These are phyloP conservation scores for Clavispora carvajalis DNA, from an alignment of 805 yeast genomes.

Conservation along the genomic window DNA sequence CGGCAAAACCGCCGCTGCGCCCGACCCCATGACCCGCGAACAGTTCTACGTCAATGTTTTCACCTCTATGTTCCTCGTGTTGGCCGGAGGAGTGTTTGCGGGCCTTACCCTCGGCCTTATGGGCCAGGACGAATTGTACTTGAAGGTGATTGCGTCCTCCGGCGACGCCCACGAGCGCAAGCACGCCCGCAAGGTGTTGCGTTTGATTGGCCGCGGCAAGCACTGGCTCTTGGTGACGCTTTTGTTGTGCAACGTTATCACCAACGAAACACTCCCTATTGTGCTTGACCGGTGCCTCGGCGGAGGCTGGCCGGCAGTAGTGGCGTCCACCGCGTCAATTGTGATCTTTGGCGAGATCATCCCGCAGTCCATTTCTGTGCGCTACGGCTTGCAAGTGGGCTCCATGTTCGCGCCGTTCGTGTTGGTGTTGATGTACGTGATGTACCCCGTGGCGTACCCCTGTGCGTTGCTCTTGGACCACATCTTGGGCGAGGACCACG, in stretches of 20 bases:
- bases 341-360: constrained; percentile 95
- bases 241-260: constrained; percentile 79
- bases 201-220: constrained; percentile 73
- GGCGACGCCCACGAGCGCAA: constrained; percentile 70
- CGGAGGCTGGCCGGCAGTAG: constrained; percentile 97
- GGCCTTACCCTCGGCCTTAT: constrained; percentile 91
- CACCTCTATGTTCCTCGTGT: constrained; percentile 56
- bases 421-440: constrained; percentile 70
- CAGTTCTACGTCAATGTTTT: constrained; percentile 44
- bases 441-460: constrained; percentile 93
- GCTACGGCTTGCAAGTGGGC: constrained; percentile 90
- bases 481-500: constrained; percentile 91
- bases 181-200: constrained; percentile 67
- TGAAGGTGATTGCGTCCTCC: constrained; percentile 83
- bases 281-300: constrained; percentile 89
- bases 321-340: constrained; percentile 85
- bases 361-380: constrained; percentile 89
- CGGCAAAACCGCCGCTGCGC: constrained; percentile 9
- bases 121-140: constrained; percentile 97
- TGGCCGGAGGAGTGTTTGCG: constrained; percentile 87
- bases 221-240: constrained; percentile 95
- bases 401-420: constrained; percentile 90
- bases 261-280: constrained; percentile 92
- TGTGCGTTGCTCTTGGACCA: constrained; percentile 75
- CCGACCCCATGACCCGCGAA: constrained; percentile 25